Evolutionary conservation across 2,329 filamentous ascomycete species (phyloP), one percentile per base, ranked within the genome.

Genomic region (Neopestalotiopsis sp.): DNA sequence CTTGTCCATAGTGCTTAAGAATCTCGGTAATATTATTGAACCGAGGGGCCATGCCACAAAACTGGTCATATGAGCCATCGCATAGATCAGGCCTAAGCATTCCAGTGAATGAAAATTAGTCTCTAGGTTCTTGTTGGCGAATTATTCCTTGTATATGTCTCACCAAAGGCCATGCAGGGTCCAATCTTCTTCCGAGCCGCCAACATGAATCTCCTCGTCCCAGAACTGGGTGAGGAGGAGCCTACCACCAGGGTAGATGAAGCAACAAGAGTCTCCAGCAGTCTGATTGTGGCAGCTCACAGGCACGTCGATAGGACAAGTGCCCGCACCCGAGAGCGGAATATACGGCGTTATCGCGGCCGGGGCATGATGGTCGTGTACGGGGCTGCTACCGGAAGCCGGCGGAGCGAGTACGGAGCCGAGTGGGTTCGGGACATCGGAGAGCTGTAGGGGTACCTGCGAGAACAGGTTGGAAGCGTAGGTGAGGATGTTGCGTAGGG

Each of bases 101-200:
- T 2, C 34, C 34, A 38, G 4, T 1, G 1, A 38, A 1, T 38
- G 1, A 38, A 38, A 7, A 38, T 10, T 38, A 38, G 34, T 2
- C 1, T 1, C 34, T 4, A 5, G 34, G 10, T 38, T 10, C 34
- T 38, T 38, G 34, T 7, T 7, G 1, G 34, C 34, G 10, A 10
- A 38, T 20, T 1, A 30, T n/a, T 12, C 24, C 5, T 34, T 4
- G 12, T 61, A 24, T 28, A 38, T 3, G 61, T 71, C 78, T 38
- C 70, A 83, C 82, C 83, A 84, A 38, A 84, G 71, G n/a, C 82
- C 82, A 62, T 83, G 82, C 1, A 84, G 68, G 1, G 82, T 84
- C 82, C 81, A 84, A 68, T 83, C 82, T 68, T 81, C 76, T 69
- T 84, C 82, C 4, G 77, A 73, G n/a, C 81, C 82, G 3, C 77